Evolutionary conservation across 2,329 filamentous ascomycete genomes (phyloP).

Genomic region (Scleromitrula shiraiana): DNA sequence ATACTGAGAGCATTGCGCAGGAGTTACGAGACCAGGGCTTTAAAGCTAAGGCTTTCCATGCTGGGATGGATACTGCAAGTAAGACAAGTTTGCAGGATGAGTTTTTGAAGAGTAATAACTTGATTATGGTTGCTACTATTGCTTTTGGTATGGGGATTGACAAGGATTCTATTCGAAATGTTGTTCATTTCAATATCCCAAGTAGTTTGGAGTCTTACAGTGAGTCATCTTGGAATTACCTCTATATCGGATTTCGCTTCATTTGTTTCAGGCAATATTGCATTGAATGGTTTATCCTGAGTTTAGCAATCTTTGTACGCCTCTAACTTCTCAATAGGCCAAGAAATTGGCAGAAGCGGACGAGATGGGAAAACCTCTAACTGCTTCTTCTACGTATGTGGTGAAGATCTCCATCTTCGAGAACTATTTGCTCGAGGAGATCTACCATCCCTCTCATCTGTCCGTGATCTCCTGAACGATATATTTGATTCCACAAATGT

Average conservation of each 20-base stretch:
- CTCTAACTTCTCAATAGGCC: constrained; percentile 20
- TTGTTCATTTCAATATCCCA: constrained; percentile 45
- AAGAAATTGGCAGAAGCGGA: constrained; percentile 49
- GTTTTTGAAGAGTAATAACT: constrained; percentile 40
- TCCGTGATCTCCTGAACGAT: constrained; percentile 41
- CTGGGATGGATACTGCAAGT: constrained; percentile 38
- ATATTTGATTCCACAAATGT: constrained; percentile 37
- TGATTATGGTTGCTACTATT: constrained; percentile 47
- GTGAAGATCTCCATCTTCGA: constrained; percentile 48
- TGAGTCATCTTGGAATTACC: background rate
- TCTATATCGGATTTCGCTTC: background rate
- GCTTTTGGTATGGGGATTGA: constrained; percentile 55
- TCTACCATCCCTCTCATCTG: constrained; percentile 43
- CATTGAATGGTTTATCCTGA: too few species aligned
- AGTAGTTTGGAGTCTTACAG: constrained; percentile 48
- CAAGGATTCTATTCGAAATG: constrained; percentile 46
- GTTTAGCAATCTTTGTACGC: too few species aligned
- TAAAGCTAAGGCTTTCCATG: constrained; percentile 40
- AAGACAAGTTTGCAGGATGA: constrained; percentile 43
- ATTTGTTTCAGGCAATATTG: background rate
- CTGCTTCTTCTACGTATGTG: constrained; percentile 51
- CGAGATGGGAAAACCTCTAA: constrained; percentile 44
- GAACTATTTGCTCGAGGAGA: constrained; percentile 54
- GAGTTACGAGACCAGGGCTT: constrained; percentile 33
- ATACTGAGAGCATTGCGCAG: constrained; percentile 38